Conservation (phyloP, 2,329 filamentous ascomycete species). For the Alternaria arborescens region DNA sequence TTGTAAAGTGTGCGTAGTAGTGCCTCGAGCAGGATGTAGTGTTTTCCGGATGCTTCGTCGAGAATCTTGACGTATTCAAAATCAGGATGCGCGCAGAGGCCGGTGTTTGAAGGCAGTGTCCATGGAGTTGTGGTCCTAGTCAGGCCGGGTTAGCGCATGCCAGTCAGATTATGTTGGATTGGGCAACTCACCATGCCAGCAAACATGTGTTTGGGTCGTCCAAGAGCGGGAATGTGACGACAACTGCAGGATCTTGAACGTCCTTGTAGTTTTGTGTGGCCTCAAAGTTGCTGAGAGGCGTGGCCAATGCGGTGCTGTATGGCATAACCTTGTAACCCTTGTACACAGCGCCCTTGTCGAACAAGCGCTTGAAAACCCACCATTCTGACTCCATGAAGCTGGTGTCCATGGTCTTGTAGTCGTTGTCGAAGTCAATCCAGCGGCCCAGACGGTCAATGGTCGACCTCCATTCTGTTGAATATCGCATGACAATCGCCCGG, state of each 20-base stretch:
- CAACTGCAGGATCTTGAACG: constrained; percentile 87
- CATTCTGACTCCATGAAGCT: constrained; percentile 95
- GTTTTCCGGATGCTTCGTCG: constrained; percentile 81
- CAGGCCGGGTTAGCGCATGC: constrained; percentile 14
- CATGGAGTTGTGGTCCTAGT: constrained; percentile 79
- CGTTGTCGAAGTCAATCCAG: constrained; percentile 98
- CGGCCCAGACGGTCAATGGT: constrained; percentile 89
- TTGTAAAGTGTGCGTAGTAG: constrained; percentile 87
- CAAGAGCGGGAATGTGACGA: constrained; percentile 85
- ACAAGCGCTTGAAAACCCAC: constrained; percentile 96
- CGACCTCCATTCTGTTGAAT: constrained; percentile 82
- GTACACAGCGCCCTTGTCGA: constrained; percentile 89
- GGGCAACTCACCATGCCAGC: constrained; percentile 70
- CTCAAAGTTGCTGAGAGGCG: constrained; percentile 91
- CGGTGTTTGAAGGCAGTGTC: constrained; percentile 84
- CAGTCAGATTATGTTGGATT: background rate
- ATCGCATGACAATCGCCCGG: constrained; percentile 91
- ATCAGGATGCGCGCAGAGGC: constrained; percentile 78
- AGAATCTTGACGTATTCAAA: constrained; percentile 89
- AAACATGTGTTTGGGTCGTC: constrained; percentile 78
- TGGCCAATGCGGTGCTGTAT: constrained; percentile 89
- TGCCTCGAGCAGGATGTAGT: constrained; percentile 85
- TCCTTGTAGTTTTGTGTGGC: constrained; percentile 95
- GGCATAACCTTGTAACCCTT: constrained; percentile 93
- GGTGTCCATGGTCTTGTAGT: constrained; percentile 98